Base-by-base conservation (phyloP, 2,329 filamentous ascomycete genomes). In the Penicillium sp. region DNA sequence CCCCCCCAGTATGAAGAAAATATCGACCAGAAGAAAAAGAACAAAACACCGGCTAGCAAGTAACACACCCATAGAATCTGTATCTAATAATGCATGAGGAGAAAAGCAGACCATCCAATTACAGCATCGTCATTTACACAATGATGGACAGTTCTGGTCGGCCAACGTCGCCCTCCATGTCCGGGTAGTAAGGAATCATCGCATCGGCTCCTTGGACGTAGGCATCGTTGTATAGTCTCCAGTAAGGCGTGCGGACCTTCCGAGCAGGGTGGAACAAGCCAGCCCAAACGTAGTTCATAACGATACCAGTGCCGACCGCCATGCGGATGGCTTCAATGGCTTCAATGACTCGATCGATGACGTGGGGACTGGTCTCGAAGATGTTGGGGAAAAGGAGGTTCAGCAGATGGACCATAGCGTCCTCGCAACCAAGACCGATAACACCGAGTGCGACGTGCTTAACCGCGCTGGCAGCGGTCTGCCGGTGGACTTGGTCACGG, bases 281-380 rank as follows among this genome's bases (percentile, higher is more conserved):
- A 0, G 94, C 93, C 92, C 92, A 97, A 57, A 97, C 88, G 73
- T 99, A 99, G 77, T 99, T 99, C 82, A 99, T 88, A 35, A 97
- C 90, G 23, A 95, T 79, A 3, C 94, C 94, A 0, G 91, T 90
- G 0, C 94, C 94, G 42, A 97, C 88, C 0, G 93, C 91, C 80
- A 97, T 91, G 46, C 94, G 86, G 59, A 99, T 90, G 38, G 92
- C 94, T 73, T 97, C 94, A 63, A 99, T 95, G 48, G 95, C 94
- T 74, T 99, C 95, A 60, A 99, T 89, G 64, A 99, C 95, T 42
- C 94, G 87, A 75, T 99, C 94, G 66, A 99, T 99, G 67, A 99
- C 94, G 82, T 99, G 94, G 0, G 94, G 94, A 65, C 89, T 94
- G 6, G 94, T 99, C 76, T 99, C 94, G 75, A 97, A 99, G 52